Conservation (phyloP, 805 yeast species). For the Saturnispora gosingensis region DNA sequence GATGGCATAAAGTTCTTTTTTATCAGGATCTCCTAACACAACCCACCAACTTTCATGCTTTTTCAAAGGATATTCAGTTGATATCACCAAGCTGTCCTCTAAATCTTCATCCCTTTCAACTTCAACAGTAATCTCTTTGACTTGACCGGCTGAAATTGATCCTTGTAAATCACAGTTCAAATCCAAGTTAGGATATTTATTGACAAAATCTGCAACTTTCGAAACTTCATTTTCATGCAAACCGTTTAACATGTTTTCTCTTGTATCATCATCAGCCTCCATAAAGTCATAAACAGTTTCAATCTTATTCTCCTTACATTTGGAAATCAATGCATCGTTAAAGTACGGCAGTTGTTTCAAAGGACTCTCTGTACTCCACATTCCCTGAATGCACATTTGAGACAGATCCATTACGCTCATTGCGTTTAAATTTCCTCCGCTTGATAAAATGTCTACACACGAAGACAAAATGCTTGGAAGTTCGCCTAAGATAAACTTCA, state of each 20-base stretch:
- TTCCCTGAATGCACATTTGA: conserved; percentile 81
- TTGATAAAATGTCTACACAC: conserved; percentile 63
- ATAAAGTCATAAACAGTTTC: conserved; percentile 72
- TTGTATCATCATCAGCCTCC: conserved; percentile 55
- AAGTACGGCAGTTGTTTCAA: conserved; percentile 76
- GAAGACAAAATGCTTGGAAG: conserved; percentile 51
- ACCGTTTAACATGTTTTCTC: conserved; percentile 53
- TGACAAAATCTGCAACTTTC: conserved; percentile 79
- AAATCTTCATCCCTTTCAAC: conserved; percentile 72
- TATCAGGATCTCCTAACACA: conserved; percentile 59
- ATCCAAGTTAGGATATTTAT: conserved; percentile 82
- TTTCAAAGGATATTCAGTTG: conserved; percentile 48
- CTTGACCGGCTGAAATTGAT: conserved; percentile 35
- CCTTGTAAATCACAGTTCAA: conserved; percentile 42
- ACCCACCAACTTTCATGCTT: conserved; percentile 83
- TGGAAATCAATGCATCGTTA: conserved; percentile 35
- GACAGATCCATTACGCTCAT: conserved; percentile 76
- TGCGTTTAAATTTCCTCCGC: conserved; percentile 74
- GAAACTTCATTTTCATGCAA: conserved; percentile 39
- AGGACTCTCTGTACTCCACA: conserved; percentile 75
- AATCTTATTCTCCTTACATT: conserved; percentile 48
- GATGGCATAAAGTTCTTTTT: conserved; percentile 60
- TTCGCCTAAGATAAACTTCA: conserved; percentile 39
- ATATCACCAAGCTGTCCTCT: conserved; percentile 47
- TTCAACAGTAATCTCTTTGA: conserved; percentile 37